Percentiles rank a stretch among this genome's conserved stretches.
Evolutionary conservation across 495 filamentous ascomycete species (phyloP).

Genomic region (Tuber umbilicatum): DNA sequence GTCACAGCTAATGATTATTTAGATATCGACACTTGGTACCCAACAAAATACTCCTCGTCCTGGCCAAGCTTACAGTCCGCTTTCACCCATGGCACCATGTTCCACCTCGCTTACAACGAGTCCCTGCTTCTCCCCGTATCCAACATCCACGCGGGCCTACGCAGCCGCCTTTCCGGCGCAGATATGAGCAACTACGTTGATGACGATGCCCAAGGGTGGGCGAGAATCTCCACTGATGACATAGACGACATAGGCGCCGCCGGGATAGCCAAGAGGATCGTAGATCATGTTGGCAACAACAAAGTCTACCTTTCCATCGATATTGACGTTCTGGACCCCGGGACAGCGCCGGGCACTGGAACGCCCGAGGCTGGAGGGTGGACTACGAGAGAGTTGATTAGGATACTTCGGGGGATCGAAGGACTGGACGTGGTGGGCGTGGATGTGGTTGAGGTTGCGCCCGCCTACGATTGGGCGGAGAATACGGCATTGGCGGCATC

Average conservation of each 20-base stretch:
- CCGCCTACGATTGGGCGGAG: conserved; percentile 78
- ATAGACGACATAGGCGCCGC: conserved; percentile 62
- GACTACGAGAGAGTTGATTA: conserved; percentile 65
- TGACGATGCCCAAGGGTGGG: conserved; percentile 57
- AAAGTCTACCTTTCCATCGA: conserved; percentile 67
- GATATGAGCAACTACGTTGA: conserved; percentile 62
- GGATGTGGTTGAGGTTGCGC: conserved; percentile 80
- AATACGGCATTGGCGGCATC: conserved; percentile 78
- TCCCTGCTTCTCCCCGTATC: conserved; percentile 55
- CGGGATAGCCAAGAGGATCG: conserved; percentile 55
- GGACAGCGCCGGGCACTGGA: conserved; percentile 64
- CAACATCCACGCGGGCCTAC: conserved; percentile 65
- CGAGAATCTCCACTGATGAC: conserved; percentile 60
- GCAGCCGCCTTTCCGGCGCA: conserved; percentile 62
- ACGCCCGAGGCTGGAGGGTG: conserved; percentile 70
- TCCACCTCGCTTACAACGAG: conserved; percentile 72
- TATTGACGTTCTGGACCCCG: conserved; percentile 69
- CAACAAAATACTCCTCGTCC: conserved; percentile 65
- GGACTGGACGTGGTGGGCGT: conserved; percentile 64
- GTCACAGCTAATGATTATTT: not conserved
- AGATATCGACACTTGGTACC: conserved; percentile 76
- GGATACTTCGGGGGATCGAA: conserved; percentile 63
- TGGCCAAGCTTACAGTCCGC: conserved; percentile 63
- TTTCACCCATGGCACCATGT: conserved; percentile 82
- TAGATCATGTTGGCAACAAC: conserved; percentile 54